Conservation (phyloP, 305 asterid species). For the Fraxinus platypoda region DNA sequence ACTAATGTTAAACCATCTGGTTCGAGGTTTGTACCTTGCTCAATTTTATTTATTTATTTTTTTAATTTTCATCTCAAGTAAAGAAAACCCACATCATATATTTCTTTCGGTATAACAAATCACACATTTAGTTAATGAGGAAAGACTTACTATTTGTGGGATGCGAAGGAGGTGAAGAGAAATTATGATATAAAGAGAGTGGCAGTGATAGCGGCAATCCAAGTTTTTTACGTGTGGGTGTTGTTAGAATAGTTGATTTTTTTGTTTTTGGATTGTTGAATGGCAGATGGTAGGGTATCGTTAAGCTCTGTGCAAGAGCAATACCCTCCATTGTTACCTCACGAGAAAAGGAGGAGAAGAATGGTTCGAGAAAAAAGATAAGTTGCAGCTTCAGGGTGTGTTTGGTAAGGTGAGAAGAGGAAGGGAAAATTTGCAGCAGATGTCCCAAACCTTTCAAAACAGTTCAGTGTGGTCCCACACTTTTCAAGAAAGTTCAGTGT, state of each 20-base stretch:
- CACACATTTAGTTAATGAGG: not conserved
- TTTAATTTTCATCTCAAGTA: not conserved
- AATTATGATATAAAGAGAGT: conserved; percentile 24
- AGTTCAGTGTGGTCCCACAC: not conserved
- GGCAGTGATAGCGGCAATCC: conserved; percentile 18
- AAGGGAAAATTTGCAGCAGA: not conserved
- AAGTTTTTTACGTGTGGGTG: conserved; percentile 3
- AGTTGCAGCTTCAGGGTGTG: not conserved
- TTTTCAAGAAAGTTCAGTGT: not conserved
- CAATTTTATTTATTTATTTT: not conserved
- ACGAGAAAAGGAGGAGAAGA: not conserved
- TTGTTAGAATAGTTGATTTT: conserved; percentile 16
- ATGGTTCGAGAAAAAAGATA: conserved; percentile 8
- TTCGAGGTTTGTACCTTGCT: not conserved
- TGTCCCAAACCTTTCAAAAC: not conserved
- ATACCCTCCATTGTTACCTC: conserved; percentile 44
- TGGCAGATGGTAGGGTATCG: conserved; percentile 24
- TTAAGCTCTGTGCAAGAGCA: conserved; percentile 31
- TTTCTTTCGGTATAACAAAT: not conserved
- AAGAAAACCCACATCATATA: not conserved
- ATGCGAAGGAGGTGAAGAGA: conserved; percentile 17
- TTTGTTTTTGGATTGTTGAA: conserved; percentile 21
- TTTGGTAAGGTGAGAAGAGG: not conserved
- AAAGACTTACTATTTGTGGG: conserved; percentile 24
- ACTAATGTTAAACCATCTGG: not conserved